Percentiles rank a stretch among this genome's conserved stretches.
These are phyloP conservation scores for Panicum hallii DNA, from an alignment of 202 grass and related monocot species.

Conservation along the genomic window DNA sequence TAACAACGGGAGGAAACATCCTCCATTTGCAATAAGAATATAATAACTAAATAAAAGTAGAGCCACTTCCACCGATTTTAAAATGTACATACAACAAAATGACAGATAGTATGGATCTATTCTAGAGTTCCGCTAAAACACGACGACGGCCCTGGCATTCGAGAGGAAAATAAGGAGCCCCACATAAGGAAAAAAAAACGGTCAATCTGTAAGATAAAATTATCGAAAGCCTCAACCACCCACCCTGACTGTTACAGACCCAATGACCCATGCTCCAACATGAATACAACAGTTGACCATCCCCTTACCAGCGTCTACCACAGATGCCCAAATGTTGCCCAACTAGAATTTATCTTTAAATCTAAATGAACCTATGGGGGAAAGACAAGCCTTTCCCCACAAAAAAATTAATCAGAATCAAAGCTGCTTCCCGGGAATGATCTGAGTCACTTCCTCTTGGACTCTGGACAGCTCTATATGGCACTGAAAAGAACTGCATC, in stretches of 20 bases:
- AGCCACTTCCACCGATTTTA: neutral
- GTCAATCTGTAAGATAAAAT: slow-evolving; percentile 39
- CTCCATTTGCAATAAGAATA: neutral
- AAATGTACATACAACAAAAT: slow-evolving; percentile 29
- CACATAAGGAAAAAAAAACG: neutral
- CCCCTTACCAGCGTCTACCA: slow-evolving; percentile 42
- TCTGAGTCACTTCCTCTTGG: slow-evolving; percentile 88
- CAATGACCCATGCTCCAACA: slow-evolving; percentile 34
- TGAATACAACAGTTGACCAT: slow-evolving; percentile 41
- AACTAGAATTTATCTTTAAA: slow-evolving; percentile 67
- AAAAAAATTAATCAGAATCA: slow-evolving; percentile 82
- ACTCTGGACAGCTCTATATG: slow-evolving; percentile 84
- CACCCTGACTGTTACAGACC: slow-evolving; percentile 47
- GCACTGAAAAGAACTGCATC: slow-evolving; percentile 53
- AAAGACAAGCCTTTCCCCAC: slow-evolving; percentile 59
- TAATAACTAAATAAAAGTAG: neutral
- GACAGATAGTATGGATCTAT: neutral
- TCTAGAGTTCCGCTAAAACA: neutral
- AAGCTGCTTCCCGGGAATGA: slow-evolving; percentile 90
- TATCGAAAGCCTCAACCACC: slow-evolving; percentile 48
- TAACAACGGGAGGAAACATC: neutral
- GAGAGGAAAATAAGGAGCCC: neutral
- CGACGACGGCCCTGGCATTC: neutral
- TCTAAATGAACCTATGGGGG: slow-evolving; percentile 73
- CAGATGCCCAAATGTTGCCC: slow-evolving; percentile 40